A percentile compares a stretch with the other conserved stretches of the same genome.
phyloP scores from a whole-genome alignment of 805 yeast species.

The Saccharomycopsis olivae region DNA sequence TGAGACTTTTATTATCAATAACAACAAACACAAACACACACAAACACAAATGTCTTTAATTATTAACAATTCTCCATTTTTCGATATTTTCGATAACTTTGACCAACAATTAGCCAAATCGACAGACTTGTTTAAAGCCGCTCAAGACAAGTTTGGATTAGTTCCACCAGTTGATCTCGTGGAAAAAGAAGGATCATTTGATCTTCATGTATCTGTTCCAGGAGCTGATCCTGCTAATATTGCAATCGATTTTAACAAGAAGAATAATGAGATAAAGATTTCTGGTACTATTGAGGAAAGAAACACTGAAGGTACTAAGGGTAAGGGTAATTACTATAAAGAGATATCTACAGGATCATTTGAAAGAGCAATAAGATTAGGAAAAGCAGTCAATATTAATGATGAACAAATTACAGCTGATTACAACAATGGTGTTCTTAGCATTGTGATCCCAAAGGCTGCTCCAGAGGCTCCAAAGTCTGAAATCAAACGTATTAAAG shows the following conservation, averaged over 20 bases:
- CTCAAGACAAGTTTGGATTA: conserved; percentile 26
- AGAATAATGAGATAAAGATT: conserved; percentile 25
- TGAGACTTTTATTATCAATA: neutral
- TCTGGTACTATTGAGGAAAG: conserved; percentile 23
- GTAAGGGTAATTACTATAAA: conserved; percentile 11
- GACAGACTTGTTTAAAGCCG: conserved; percentile 11
- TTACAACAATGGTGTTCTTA: conserved; percentile 6
- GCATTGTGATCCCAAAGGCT: conserved; percentile 1
- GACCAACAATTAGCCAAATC: neutral
- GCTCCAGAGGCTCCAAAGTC: neutral
- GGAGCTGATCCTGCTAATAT: conserved; percentile 26
- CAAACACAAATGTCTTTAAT: conserved; percentile 3
- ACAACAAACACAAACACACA: neutral
- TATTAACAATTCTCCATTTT: conserved; percentile 1
- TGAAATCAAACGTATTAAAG: neutral
- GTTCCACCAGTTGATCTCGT: conserved; percentile 27
- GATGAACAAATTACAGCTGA: conserved; percentile 20
- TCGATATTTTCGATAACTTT: neutral
- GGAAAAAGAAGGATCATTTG: conserved; percentile 25
- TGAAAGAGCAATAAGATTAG: conserved; percentile 25
- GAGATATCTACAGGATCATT: conserved; percentile 23
- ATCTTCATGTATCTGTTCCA: conserved; percentile 26
- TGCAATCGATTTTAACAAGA: conserved; percentile 27
- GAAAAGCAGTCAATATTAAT: conserved; percentile 22
- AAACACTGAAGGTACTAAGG: too few relatives aligned